A percentile compares a stretch with the other conserved stretches of the same genome.
phyloP scores from a whole-genome alignment of 2,329 filamentous ascomycete genomes.

The Fusarium sublunatum region DNA sequence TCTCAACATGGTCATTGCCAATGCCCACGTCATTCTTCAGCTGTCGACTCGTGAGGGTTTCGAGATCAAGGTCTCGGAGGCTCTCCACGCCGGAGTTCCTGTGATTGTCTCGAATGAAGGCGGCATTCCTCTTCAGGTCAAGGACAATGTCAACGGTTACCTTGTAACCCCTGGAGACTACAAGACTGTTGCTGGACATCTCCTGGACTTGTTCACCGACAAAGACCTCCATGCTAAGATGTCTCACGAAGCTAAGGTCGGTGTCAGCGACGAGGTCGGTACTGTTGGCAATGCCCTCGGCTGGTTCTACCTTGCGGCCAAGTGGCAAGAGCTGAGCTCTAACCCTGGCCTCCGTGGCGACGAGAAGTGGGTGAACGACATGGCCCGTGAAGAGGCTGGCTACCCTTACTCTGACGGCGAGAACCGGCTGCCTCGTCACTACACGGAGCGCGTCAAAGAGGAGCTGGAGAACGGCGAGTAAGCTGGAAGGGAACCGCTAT shows the following conservation, averaged over 20 bases:
- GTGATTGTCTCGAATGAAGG: conserved; percentile 80
- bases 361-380: conserved; percentile 60
- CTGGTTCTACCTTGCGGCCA: conserved; percentile 82
- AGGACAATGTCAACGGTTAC: conserved; percentile 77
- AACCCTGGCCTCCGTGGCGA: conserved; percentile 65
- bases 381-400: conserved; percentile 62
- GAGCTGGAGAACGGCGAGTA: conserved; percentile 27
- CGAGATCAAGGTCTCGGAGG: conserved; percentile 88
- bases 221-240: conserved; percentile 72
- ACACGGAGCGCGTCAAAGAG: conserved; percentile 38
- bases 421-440: conserved; percentile 65
- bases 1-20: conserved; percentile 79
- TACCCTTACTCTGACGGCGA: conserved; percentile 68
- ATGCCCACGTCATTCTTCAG: conserved; percentile 79
- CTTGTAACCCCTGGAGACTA: conserved; percentile 78
- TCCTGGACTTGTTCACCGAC: conserved; percentile 75
- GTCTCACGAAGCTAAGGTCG: conserved; percentile 69
- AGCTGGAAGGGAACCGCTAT: not conserved
- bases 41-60: conserved; percentile 86
- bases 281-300: conserved; percentile 81
- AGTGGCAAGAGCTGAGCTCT: conserved; percentile 66
- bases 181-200: conserved; percentile 73
- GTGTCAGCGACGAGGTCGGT: conserved; percentile 83
- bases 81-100: conserved; percentile 81
- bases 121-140: conserved; percentile 84